Percentiles rank a stretch among this genome's conserved stretches.
phyloP scores from a whole-genome alignment of 768 basidiomycete genomes.

The Tylopilus balloui region DNA sequence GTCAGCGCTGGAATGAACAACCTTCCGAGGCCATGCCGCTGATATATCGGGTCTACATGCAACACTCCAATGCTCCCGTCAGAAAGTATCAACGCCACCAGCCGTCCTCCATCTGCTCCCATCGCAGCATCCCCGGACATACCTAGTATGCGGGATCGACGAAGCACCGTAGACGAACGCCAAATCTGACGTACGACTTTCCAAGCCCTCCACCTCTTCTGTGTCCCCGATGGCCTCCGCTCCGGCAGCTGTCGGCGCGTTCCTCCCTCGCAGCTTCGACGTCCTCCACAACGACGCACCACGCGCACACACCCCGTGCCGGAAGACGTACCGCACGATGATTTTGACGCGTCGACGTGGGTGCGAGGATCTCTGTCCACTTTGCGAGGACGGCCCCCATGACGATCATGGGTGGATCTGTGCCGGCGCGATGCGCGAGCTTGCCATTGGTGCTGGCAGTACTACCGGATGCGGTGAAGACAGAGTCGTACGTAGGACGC shows the following conservation, averaged over 20 bases:
- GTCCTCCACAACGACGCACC: background rate
- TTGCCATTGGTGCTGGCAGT: background rate
- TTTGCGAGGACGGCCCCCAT: slow-evolving; percentile 3
- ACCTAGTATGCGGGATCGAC: slow-evolving; percentile 18
- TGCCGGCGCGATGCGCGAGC: background rate
- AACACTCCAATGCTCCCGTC: slow-evolving; percentile 20
- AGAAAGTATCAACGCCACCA: slow-evolving; percentile 16
- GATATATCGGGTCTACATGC: slow-evolving; percentile 7
- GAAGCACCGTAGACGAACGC: slow-evolving; percentile 8
- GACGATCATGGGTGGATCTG: slow-evolving; percentile 13
- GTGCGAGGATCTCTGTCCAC: slow-evolving; percentile 11
- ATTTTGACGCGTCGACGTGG: slow-evolving; percentile 3
- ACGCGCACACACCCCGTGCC: background rate
- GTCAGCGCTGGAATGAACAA: slow-evolving; percentile 8
- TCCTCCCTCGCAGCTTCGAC: background rate
- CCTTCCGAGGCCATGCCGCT: slow-evolving; percentile 12
- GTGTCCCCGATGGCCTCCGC: background rate
- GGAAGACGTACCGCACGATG: slow-evolving; percentile 5
- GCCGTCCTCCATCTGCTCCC: background rate
- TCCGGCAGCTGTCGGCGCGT: background rate
- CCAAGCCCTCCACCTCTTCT: background rate
- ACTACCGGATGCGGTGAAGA: background rate
- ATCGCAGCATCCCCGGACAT: background rate
- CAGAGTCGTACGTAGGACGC: slow-evolving; percentile 7
- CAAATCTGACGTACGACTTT: slow-evolving; percentile 12